These are phyloP conservation scores for Alternaria sp. DNA, from an alignment of 2,329 filamentous ascomycete species.

Conservation along the genomic window DNA sequence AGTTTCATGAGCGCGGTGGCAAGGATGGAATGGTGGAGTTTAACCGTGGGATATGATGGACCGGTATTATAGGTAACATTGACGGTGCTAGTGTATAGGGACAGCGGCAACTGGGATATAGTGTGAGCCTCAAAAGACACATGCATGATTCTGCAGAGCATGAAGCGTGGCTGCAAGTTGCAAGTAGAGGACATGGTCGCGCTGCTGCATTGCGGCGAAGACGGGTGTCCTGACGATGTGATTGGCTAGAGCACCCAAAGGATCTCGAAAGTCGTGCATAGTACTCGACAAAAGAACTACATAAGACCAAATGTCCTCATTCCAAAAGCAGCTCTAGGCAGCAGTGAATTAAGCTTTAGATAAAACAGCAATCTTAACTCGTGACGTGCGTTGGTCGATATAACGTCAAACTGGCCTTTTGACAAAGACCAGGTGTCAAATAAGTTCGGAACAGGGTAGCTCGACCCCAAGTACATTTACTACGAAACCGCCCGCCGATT, in stretches of 20 bases:
- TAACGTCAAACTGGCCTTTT: constrained; percentile 45
- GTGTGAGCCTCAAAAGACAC: background rate
- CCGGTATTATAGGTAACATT: constrained; percentile 4
- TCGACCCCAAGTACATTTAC: constrained; percentile 27
- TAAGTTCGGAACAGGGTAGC: constrained; percentile 32
- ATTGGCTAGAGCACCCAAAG: constrained; percentile 16
- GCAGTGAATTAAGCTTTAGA: constrained; percentile 18
- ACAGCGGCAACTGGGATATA: background rate
- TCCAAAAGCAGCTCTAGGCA: constrained; percentile 18
- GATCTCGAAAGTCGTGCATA: constrained; percentile 7
- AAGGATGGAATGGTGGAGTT: constrained; percentile 88
- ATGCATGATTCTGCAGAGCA: background rate
- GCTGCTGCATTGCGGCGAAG: constrained; percentile 18
- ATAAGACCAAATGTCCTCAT: constrained; percentile 15
- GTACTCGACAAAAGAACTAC: background rate
- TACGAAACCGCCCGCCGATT: constrained; percentile 24
- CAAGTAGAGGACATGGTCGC: background rate
- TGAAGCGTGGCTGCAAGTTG: background rate
- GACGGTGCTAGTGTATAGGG: background rate
- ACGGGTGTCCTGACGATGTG: constrained; percentile 20
- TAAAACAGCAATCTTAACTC: constrained; percentile 20
- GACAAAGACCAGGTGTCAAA: constrained; percentile 42
- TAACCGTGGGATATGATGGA: constrained; percentile 83
- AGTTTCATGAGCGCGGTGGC: constrained; percentile 85
- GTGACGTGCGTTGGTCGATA: constrained; percentile 24